Conservation (phyloP, 2,329 filamentous ascomycete species). For the Berkeleyomyces rouxiae region DNA sequence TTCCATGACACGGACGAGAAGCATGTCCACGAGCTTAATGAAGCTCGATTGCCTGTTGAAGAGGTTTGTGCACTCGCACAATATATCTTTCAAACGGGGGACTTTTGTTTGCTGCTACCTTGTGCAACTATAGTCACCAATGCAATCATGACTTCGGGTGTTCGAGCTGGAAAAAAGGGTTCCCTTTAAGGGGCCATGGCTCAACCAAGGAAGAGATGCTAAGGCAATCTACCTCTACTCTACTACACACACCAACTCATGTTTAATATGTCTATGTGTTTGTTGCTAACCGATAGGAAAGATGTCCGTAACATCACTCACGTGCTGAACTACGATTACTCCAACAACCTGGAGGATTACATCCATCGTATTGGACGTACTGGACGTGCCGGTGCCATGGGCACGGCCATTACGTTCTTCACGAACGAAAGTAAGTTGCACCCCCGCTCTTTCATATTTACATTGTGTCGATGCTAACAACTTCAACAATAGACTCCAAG, state of each 20-base stretch:
- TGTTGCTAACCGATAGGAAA: slow-evolving; percentile 35
- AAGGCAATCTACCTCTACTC: not conserved
- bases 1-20: not conserved
- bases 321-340: slow-evolving; percentile 99
- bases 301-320: slow-evolving; percentile 99
- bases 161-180: not conserved
- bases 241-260: too few relatives aligned
- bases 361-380: slow-evolving; percentile 95
- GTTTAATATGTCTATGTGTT: slow-evolving; percentile 18
- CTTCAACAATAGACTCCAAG: slow-evolving; percentile 50
- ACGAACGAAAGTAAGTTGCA: slow-evolving; percentile 90
- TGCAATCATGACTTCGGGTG: slow-evolving; percentile 8
- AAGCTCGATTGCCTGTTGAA: slow-evolving; percentile 7
- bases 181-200: not conserved
- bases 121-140: not conserved
- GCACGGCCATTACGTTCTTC: slow-evolving; percentile 96
- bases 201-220: not conserved
- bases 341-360: slow-evolving; percentile 97
- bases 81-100: slow-evolving; percentile 1
- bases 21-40: not conserved
- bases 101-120: not conserved
- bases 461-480: slow-evolving; percentile 21
- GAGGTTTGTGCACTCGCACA: not conserved
- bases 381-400: slow-evolving; percentile 81
- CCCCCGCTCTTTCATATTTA: not conserved